These are phyloP conservation scores for Filobasidium uniguttulatum DNA, from an alignment of 1,284 basidiomycete species.

Conservation along the genomic window DNA sequence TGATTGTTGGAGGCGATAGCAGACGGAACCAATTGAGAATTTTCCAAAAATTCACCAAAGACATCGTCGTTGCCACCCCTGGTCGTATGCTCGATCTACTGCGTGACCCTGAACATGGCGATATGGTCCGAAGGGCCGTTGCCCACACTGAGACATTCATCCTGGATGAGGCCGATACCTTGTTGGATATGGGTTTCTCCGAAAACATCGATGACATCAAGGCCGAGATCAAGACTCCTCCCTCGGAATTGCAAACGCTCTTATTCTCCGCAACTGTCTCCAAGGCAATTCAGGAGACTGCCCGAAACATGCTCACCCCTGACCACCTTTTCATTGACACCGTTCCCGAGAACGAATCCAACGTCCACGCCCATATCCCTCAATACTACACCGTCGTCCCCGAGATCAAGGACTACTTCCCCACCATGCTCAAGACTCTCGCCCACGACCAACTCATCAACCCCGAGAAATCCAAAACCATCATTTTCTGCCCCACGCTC, in stretches of 20 bases:
- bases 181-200: slow-evolving; percentile 93
- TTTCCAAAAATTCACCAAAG: slow-evolving; percentile 53
- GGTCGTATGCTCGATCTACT: slow-evolving; percentile 76
- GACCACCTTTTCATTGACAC: slow-evolving; percentile 50
- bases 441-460: slow-evolving; percentile 78
- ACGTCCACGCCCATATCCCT: slow-evolving; percentile 63
- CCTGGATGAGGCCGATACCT: slow-evolving; percentile 88
- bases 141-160: slow-evolving; percentile 55
- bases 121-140: slow-evolving; percentile 37
- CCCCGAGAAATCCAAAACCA: slow-evolving; percentile 57
- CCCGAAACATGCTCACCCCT: slow-evolving; percentile 45
- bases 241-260: slow-evolving; percentile 70
- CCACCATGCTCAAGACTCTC: slow-evolving; percentile 65
- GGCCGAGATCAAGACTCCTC: slow-evolving; percentile 48
- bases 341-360: slow-evolving; percentile 45
- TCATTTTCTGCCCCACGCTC: slow-evolving; percentile 83
- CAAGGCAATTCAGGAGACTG: slow-evolving; percentile 39
- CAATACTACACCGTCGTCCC: slow-evolving; percentile 71
- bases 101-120: slow-evolving; percentile 44
- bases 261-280: slow-evolving; percentile 79
- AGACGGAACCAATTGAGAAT: slow-evolving; percentile 53
- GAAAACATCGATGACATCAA: slow-evolving; percentile 72
- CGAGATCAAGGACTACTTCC: slow-evolving; percentile 54
- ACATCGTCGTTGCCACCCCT: slow-evolving; percentile 86
- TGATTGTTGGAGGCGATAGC: slow-evolving; percentile 69